Conservation (phyloP, 208 protist species). For the Herpetomonas tarakana region DNA sequence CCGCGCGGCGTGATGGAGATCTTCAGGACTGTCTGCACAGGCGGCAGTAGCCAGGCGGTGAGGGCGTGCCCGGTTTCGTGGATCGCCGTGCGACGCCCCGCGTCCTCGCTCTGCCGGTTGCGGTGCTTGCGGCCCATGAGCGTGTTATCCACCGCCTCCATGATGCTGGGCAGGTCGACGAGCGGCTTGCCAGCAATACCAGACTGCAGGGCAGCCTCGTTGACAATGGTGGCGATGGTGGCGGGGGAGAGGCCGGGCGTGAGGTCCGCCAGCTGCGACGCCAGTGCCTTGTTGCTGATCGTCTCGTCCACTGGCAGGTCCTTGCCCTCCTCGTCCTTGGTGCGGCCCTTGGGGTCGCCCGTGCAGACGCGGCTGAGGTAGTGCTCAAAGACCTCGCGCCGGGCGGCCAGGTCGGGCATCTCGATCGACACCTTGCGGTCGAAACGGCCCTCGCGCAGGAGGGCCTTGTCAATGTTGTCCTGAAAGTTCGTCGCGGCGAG, state of each 20-base stretch:
- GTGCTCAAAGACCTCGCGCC: conserved; percentile 82
- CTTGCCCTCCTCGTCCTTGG: conserved; percentile 53
- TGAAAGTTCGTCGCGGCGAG: conserved; percentile 97
- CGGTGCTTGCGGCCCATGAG: conserved; percentile 81
- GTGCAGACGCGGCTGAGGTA: conserved; percentile 80
- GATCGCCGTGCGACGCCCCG: conserved; percentile 65
- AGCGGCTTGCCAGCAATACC: conserved; percentile 79
- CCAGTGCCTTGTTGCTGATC: conserved; percentile 57
- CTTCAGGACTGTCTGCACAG: conserved; percentile 74
- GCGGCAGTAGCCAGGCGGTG: conserved; percentile 72
- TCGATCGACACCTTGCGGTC: conserved; percentile 86
- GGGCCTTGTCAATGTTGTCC: conserved; percentile 93
- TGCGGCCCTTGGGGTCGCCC: conserved; percentile 67
- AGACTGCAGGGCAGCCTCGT: conserved; percentile 94
- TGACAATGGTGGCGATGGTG: conserved; percentile 96
- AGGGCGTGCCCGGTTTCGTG: conserved; percentile 79
- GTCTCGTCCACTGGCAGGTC: conserved; percentile 40
- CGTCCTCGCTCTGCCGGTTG: conserved; percentile 59
- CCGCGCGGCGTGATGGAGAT: conserved; percentile 82
- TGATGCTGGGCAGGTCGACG: conserved; percentile 54
- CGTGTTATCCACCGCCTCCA: conserved; percentile 84
- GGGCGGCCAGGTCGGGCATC: conserved; percentile 81
- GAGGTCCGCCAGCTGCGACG: conserved; percentile 58
- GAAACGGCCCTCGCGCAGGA: conserved; percentile 87
- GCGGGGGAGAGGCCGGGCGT: conserved; percentile 92